Base-by-base conservation (phyloP, 1,284 basidiomycete genomes). In the Naganishia sp. region DNA sequence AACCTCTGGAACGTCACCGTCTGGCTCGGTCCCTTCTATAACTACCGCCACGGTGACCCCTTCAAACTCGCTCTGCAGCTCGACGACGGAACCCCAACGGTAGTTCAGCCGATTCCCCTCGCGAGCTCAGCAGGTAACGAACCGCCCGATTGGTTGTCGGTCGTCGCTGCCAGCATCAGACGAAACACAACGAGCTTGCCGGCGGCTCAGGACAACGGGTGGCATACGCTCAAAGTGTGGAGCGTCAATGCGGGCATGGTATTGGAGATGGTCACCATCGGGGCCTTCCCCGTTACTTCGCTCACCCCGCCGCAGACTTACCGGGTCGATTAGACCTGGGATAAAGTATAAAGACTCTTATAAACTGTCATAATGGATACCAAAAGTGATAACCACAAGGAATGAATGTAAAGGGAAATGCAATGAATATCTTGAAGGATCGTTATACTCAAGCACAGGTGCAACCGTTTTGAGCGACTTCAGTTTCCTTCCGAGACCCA, bases 1-100 rank as follows among this genome's bases (percentile, higher is more conserved):
- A 51, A 54, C 7, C 41, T 57, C 17, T 72, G 69, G 68, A 60
- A 83, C 15, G 74, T 72, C 46, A 85, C 82, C 45, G 73, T 82
- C 42, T 76, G 76, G n/a, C 79, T 85, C 23, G 84, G 86, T 0
- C 86, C 87, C 0, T 83, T 85, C 0, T 77, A 86, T 63, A 89
- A 89, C 72, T 65, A 65, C 39, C 54, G 54, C 32, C 32, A 21
- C n/a, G 21, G 41, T 15, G 47, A 65, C n/a, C 54, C 63, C 28
- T 82, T 83, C 17, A 78, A 84, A 41, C 81, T 87, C 67, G 86
- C 84, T 3, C 70, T 88, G 2, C 83, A 85, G 69, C 74, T 88
- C 39, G 86, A 87, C 71, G 77, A 77, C 11, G 76, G 76, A n/a
- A 65, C 75, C 3, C 74, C 83, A 0, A 79, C 82, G 35, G 55